Evolutionary conservation across 2,329 filamentous ascomycete species (phyloP).

Genomic region (Monilinia fructicola): DNA sequence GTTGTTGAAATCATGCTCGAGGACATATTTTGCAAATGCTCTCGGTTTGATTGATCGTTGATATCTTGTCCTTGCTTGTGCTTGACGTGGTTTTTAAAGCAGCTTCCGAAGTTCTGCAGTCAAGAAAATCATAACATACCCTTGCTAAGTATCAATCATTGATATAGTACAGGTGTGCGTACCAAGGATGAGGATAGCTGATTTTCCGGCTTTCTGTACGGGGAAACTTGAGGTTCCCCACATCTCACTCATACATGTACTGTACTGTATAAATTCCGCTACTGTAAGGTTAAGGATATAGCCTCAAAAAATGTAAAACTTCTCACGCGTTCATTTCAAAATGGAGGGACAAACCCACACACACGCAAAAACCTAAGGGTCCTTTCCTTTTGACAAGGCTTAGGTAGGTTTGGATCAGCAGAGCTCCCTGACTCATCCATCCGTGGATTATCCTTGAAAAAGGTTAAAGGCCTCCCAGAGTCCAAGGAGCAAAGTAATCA

Average conservation of each 20-base stretch:
- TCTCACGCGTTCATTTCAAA: not conserved
- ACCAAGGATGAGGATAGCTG: constrained; percentile 19
- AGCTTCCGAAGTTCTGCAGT: not conserved
- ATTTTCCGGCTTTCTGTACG: constrained; percentile 11
- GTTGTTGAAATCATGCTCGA: not conserved
- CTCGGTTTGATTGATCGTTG: not conserved
- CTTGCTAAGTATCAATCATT: not conserved
- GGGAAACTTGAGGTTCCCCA: constrained; percentile 18
- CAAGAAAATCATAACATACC: not conserved
- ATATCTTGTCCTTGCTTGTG: not conserved
- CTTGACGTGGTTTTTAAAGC: not conserved
- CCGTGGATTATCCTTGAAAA: not conserved
- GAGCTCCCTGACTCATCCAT: not conserved
- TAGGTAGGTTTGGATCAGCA: constrained; percentile 15
- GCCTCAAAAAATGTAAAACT: not conserved
- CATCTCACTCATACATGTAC: too few relatives aligned
- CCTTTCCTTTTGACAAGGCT: constrained; percentile 7
- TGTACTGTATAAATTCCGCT: too few relatives aligned
- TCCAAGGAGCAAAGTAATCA: not conserved
- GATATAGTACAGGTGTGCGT: too few relatives aligned
- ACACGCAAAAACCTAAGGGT: constrained; percentile 7
- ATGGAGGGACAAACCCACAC: not conserved
- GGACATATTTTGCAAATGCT: not conserved
- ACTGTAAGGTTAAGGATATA: too few relatives aligned
- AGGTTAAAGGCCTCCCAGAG: too few relatives aligned